Percentiles rank a stretch among this genome's conserved stretches.
Conservation (phyloP, 129 eudicot species). For the Gnaphalium uliginosum region DNA sequence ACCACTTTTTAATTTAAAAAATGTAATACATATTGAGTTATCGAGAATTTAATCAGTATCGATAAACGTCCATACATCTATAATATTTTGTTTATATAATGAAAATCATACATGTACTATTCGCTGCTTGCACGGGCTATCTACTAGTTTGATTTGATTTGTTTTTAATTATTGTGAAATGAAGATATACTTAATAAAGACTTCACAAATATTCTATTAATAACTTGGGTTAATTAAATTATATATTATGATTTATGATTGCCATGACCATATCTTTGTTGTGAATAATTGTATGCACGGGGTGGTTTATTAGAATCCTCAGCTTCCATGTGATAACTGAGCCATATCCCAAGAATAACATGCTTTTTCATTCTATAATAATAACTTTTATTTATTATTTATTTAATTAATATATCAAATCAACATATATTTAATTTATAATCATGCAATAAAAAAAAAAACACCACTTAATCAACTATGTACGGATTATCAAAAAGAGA, state of each 20-base stretch:
- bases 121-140: too few species aligned
- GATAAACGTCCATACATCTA: too few species aligned
- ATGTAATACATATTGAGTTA: too few species aligned
- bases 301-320: conserved; percentile 8
- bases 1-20: too few species aligned
- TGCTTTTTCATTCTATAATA: not conserved
- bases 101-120: too few species aligned
- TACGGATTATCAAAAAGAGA: too few species aligned
- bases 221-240: not conserved
- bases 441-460: not conserved
- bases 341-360: conserved; percentile 9
- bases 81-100: too few species aligned
- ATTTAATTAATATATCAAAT: too few species aligned
- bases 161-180: not conserved
- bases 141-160: not conserved
- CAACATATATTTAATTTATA: not conserved
- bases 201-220: not conserved
- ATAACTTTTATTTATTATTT: not conserved
- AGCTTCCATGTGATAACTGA: conserved; percentile 18
- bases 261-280: conserved; percentile 7
- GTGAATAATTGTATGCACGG: not conserved
- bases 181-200: not conserved
- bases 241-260: not conserved
- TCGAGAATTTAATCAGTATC: too few species aligned
- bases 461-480: not conserved